A percentile compares a stretch with the other conserved stretches of the same genome.
Evolutionary conservation across 1,284 basidiomycete species (phyloP).

Genomic region (Trichosporon sp.): DNA sequence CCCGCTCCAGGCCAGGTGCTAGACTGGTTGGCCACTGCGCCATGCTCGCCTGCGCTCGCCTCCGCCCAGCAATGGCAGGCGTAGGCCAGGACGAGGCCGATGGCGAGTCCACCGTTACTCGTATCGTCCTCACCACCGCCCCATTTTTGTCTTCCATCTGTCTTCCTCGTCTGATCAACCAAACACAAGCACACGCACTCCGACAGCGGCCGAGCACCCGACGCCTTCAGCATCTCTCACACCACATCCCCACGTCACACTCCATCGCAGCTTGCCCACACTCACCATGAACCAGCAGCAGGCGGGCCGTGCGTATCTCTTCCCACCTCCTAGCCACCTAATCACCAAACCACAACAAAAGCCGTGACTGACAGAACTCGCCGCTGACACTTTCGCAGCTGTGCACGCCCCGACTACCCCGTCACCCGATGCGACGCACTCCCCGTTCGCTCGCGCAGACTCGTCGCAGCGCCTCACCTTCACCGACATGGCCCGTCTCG

Average conservation of each 20-base stretch:
- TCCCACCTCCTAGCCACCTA: background rate
- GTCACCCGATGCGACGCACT: constrained; percentile 58
- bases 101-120: constrained; percentile 14
- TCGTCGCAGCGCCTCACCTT: constrained; percentile 61
- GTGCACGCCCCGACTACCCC: constrained; percentile 15
- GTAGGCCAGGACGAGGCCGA: constrained; percentile 5
- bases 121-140: background rate
- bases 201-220: background rate
- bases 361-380: background rate
- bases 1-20: background rate
- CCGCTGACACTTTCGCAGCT: constrained; percentile 18
- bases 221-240: background rate
- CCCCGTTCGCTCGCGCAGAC: constrained; percentile 69
- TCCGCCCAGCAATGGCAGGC: background rate
- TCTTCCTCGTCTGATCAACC: background rate
- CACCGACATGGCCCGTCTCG: constrained; percentile 67
- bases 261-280: background rate
- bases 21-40: background rate
- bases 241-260: background rate
- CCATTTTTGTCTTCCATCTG: background rate
- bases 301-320: constrained; percentile 25
- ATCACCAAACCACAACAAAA: background rate
- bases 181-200: background rate
- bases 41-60: background rate
- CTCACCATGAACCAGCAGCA: constrained; percentile 22